Evolutionary conservation across 2,329 filamentous ascomycete species (phyloP), one percentile per base, ranked within the genome.

Genomic region (Diaporthe citriasiana): DNA sequence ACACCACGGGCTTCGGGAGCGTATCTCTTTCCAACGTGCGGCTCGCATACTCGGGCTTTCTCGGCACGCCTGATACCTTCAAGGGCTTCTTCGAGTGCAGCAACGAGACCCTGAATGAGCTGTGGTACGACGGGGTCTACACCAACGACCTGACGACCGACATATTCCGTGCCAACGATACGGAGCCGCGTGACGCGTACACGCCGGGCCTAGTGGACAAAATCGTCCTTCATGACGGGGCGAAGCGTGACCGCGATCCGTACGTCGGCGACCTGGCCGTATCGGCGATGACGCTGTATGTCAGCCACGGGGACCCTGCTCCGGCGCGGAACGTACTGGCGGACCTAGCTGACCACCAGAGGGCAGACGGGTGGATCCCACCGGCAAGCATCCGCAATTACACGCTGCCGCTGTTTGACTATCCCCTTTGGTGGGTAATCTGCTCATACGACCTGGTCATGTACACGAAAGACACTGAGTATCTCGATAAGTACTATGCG

Each of bases 91-190:
- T 89, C 70, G 85, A 89, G 76, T 88, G 87, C 70, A 89, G 87
- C 0, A 87, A 89, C 74, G 76, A 81, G 6, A 76, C 85, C 22
- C 77, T 89, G 10, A 88, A 86, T 25, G 85, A 87, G 76, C 88
- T 84, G 83, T 89, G 87, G 87, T 89, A 84, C 75, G 87, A 89
- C 75, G 86, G 83, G 6, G 85, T 87, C 0, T 89, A 89, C 76
- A 89, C 87, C 1, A 87, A 85, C 59, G 87, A 89, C 74, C 81
- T 88, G 74, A 82, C 83, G 63, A 88, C 83, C 3, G 86, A 87
- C 73, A 77, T 81, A 5, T 89, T 89, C 77, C 79, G 80, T 0
- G 80, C 79, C 25, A 86, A 88, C 75, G 83, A 88, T 75, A 87
- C 86, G 0, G 87, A 89, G 73, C 87, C 87, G 3, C 80, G 87